Conservation (phyloP, 2,329 filamentous ascomycete genomes). For the Alternaria brassicae region DNA sequence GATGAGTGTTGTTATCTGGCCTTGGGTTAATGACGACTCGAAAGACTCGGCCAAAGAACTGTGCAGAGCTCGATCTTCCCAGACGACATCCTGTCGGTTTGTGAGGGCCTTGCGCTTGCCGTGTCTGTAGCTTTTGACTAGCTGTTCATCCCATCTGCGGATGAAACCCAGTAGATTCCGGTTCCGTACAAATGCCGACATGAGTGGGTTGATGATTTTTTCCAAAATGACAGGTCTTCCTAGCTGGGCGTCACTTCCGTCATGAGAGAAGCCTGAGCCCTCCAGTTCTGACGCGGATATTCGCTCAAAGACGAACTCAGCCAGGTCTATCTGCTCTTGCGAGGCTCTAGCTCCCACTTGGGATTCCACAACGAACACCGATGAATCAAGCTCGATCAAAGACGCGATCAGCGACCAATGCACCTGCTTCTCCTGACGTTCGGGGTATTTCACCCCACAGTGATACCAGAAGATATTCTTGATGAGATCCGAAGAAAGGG, state of each 20-base stretch:
- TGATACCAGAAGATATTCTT: constrained; percentile 47
- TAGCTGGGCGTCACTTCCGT: neutral
- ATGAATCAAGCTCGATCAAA: constrained; percentile 44
- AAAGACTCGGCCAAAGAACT: constrained; percentile 33
- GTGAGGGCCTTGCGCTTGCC: constrained; percentile 28
- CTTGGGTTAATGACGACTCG: constrained; percentile 43
- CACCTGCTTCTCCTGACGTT: constrained; percentile 25
- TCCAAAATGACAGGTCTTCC: constrained; percentile 16
- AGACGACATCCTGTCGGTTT: constrained; percentile 31
- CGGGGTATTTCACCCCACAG: constrained; percentile 40
- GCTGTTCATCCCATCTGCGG: constrained; percentile 44
- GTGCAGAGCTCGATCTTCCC: constrained; percentile 38
- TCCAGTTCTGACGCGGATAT: constrained; percentile 34
- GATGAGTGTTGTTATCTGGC: constrained; percentile 42
- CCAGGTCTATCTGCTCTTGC: constrained; percentile 33
- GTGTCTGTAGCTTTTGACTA: constrained; percentile 27
- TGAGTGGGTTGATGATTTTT: constrained; percentile 40
- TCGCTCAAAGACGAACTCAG: constrained; percentile 38
- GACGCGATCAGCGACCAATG: constrained; percentile 44
- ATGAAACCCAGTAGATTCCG: constrained; percentile 47
- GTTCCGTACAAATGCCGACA: constrained; percentile 45
- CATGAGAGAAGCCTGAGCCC: constrained; percentile 13
- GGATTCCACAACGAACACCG: constrained; percentile 39
- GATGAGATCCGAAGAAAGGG: constrained; percentile 37
- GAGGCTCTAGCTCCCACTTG: constrained; percentile 17